Percentiles rank a stretch among this genome's conserved stretches.
Conservation (phyloP, 164 flowering plant species). For the Macadamia tetraphylla region DNA sequence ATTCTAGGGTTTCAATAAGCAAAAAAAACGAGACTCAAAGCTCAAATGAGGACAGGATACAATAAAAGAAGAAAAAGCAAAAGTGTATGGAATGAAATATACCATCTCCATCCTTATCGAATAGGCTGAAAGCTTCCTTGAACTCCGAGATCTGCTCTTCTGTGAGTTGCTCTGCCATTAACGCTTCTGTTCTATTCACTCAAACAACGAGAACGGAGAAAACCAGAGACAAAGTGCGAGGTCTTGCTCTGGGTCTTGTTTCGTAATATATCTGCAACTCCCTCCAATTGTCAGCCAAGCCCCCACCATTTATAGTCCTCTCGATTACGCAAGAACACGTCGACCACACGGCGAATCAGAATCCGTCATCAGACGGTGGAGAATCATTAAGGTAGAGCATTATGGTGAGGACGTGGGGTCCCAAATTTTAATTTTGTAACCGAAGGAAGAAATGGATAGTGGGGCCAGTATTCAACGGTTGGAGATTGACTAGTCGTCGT, state of each 20-base stretch:
- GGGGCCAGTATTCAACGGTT: too few relatives aligned
- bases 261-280: not conserved
- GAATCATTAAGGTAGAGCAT: too few relatives aligned
- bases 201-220: not conserved
- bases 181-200: not conserved
- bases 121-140: conserved; percentile 39
- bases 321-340: too few relatives aligned
- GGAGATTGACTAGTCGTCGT: too few relatives aligned
- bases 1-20: not conserved
- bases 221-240: not conserved
- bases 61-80: not conserved
- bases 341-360: too few relatives aligned
- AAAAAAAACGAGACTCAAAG: not conserved
- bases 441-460: too few relatives aligned
- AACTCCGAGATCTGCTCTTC: conserved; percentile 41
- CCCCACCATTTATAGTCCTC: not conserved
- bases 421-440: too few relatives aligned
- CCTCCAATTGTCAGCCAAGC: not conserved
- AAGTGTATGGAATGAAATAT: not conserved
- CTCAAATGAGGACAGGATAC: not conserved
- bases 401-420: too few relatives aligned
- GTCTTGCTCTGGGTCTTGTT: not conserved
- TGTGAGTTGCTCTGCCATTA: conserved; percentile 32
- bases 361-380: too few relatives aligned
- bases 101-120: conserved; percentile 40